These are phyloP conservation scores for Euphrasia arctica DNA, from an alignment of 305 asterid genomes.

Conservation along the genomic window DNA sequence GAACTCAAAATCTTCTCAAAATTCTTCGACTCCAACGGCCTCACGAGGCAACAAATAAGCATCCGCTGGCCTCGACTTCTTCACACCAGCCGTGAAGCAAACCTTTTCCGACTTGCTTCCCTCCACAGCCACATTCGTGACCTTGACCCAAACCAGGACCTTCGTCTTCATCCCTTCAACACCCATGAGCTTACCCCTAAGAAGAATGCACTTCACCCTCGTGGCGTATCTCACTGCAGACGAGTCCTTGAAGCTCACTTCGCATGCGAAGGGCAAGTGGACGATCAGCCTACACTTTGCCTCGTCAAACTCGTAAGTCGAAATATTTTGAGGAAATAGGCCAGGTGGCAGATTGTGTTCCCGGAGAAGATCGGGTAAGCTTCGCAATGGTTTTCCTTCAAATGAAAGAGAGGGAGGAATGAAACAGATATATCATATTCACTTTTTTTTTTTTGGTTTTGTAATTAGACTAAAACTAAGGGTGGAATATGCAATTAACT, in stretches of 20 bases:
- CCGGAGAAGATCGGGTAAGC: constrained; percentile 57
- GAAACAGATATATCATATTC: background rate
- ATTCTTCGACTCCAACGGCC: constrained; percentile 52
- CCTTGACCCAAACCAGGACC: constrained; percentile 76
- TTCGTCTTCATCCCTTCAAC: constrained; percentile 87
- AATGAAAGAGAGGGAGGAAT: background rate
- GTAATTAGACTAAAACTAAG: background rate
- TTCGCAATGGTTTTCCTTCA: constrained; percentile 53
- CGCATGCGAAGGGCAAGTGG: constrained; percentile 66
- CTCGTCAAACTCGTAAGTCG: constrained; percentile 61
- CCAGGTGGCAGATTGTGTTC: constrained; percentile 65
- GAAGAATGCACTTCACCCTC: constrained; percentile 63
- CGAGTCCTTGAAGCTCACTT: constrained; percentile 75
- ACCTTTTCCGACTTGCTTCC: constrained; percentile 65
- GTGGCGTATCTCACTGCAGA: constrained; percentile 50
- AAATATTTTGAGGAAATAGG: constrained; percentile 66
- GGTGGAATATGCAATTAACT: background rate
- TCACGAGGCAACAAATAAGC: constrained; percentile 52
- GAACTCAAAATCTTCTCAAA: constrained; percentile 29
- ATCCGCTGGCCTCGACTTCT: constrained; percentile 64
- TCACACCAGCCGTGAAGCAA: constrained; percentile 68
- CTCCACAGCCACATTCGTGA: constrained; percentile 54
- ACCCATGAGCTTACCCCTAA: constrained; percentile 60
- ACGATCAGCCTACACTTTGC: constrained; percentile 52
- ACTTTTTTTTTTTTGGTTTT: background rate